A percentile compares a stretch with the other conserved stretches of the same genome.
Evolutionary conservation across 2,329 filamentous ascomycete genomes (phyloP).

Genomic region (Chaetomium olivaceum): DNA sequence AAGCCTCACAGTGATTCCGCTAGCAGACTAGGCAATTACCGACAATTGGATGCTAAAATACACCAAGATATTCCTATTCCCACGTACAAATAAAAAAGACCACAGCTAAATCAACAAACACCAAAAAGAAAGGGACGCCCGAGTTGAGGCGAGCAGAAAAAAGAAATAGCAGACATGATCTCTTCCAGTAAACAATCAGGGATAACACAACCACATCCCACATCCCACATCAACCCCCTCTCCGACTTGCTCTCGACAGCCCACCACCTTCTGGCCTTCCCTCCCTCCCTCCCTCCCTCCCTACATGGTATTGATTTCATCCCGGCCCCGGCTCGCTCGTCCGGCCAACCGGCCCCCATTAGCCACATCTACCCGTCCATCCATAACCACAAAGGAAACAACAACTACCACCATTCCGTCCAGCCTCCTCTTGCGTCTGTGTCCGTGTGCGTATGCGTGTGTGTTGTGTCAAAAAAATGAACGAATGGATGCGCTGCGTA

Average conservation of each 20-base stretch:
- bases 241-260: no score
- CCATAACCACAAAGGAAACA: conserved; percentile 6
- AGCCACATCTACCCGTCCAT: conserved; percentile 10
- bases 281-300: background rate
- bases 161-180: conserved; percentile 1
- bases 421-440: background rate
- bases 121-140: background rate
- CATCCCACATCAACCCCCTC: background rate
- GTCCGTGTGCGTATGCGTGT: background rate
- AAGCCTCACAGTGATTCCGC: conserved; percentile 3
- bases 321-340: background rate
- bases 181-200: background rate
- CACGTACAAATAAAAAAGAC: conserved; percentile 7
- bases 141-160: background rate
- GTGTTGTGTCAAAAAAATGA: background rate
- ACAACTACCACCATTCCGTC: background rate
- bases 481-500: background rate
- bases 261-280: no score
- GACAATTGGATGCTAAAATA: conserved; percentile 10
- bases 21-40: background rate
- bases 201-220: background rate
- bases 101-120: conserved; percentile 6
- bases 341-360: conserved; percentile 2
- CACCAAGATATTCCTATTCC: conserved; percentile 10
- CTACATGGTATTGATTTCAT: conserved; percentile 12